A percentile compares a stretch with the other conserved stretches of the same genome.
phyloP scores from a whole-genome alignment of 768 basidiomycete genomes.

The Naganishia randhawae region DNA sequence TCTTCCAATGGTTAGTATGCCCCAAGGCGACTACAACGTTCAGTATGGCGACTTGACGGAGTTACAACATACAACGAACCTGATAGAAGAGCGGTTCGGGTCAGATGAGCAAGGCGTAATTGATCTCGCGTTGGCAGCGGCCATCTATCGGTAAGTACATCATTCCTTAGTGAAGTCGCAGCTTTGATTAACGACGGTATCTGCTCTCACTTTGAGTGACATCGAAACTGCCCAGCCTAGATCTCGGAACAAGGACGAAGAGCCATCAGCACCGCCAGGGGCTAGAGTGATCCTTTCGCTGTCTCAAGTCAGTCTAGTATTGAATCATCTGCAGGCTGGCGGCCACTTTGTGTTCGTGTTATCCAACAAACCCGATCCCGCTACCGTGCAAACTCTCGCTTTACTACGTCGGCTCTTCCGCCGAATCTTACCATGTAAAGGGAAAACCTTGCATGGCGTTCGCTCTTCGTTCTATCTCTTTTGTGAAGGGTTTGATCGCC shows the following conservation, averaged over 20 bases:
- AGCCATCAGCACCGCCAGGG: constrained; percentile 11
- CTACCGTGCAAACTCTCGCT: constrained; percentile 21
- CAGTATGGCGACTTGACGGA: constrained; percentile 26
- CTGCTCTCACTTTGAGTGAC: constrained; percentile 4
- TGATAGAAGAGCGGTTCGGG: constrained; percentile 7
- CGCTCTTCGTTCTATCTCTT: constrained; percentile 30
- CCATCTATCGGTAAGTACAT: constrained; percentile 24
- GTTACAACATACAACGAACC: constrained; percentile 6
- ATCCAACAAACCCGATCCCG: constrained; percentile 29
- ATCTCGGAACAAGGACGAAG: constrained; percentile 5
- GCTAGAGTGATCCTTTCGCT: constrained; percentile 25
- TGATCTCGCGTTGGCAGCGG: constrained; percentile 27
- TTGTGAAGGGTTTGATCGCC: constrained; percentile 21
- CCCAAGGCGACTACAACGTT: constrained; percentile 26
- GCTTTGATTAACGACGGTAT: not conserved
- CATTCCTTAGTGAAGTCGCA: no score
- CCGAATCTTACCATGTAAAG: constrained; percentile 24
- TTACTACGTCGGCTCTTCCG: constrained; percentile 16
- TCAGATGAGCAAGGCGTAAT: not conserved
- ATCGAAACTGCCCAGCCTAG: constrained; percentile 21
- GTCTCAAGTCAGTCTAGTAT: constrained; percentile 21
- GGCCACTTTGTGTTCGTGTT: constrained; percentile 29
- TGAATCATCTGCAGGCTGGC: constrained; percentile 19
- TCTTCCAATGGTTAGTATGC: constrained; percentile 29
- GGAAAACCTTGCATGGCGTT: constrained; percentile 27